Evolutionary conservation across 371 early-diverging fungal genomes (phyloP).

Genomic region (Rhizomucor miehei): DNA sequence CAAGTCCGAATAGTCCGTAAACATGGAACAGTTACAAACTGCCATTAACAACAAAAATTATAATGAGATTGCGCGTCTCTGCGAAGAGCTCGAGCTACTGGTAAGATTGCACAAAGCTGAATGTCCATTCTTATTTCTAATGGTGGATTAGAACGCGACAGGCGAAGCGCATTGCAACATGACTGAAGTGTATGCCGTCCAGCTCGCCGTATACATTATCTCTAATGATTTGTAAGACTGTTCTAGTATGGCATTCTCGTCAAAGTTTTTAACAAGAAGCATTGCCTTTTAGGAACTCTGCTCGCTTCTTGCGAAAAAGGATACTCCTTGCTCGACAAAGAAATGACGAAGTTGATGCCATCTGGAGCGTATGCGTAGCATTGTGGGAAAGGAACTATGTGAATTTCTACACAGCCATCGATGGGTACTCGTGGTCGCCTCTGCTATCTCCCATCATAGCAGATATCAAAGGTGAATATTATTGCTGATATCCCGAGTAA

Average conservation of each 20-base stretch:
- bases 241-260: too few species aligned
- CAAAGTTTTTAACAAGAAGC: too few species aligned
- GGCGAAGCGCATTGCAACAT: background rate
- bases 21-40: background rate
- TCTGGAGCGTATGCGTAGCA: background rate
- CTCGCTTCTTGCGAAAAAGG: background rate
- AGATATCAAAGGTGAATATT: background rate
- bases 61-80: background rate
- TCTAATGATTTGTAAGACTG: background rate
- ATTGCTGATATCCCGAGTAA: too few species aligned
- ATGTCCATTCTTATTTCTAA: too few species aligned
- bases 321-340: background rate
- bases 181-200: background rate
- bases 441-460: background rate
- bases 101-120: background rate
- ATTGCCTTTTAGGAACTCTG: background rate
- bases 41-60: background rate
- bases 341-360: background rate
- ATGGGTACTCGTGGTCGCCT: background rate
- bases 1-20: background rate
- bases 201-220: background rate
- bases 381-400: background rate
- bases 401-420: background rate
- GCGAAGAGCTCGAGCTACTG: background rate
- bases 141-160: background rate